A percentile compares a stretch with the other conserved stretches of the same genome.
Evolutionary conservation across 2,329 filamentous ascomycete genomes (phyloP).

Genomic region (Diaporthe longicolla): DNA sequence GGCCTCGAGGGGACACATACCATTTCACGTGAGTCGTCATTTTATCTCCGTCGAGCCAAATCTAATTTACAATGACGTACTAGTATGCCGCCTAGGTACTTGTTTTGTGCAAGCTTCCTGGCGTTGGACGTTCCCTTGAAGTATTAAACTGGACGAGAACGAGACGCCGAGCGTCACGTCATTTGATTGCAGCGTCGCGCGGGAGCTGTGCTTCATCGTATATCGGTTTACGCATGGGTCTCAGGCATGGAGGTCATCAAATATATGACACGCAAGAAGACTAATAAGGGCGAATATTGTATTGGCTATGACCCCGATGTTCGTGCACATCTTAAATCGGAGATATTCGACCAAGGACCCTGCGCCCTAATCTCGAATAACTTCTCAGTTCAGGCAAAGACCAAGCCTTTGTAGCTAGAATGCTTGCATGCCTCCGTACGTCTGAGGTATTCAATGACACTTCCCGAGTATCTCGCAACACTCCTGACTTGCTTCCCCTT

Average conservation of each 20-base stretch:
- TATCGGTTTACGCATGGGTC: background rate
- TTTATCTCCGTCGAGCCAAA: background rate
- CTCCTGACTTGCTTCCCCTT: slow-evolving; percentile 30
- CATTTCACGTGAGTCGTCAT: background rate
- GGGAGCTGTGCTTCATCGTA: background rate
- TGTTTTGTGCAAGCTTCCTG: background rate
- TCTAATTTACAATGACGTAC: background rate
- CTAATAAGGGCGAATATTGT: too few relatives aligned
- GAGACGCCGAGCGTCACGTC: background rate
- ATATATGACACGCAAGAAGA: too few relatives aligned
- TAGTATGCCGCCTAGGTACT: background rate
- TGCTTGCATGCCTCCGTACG: slow-evolving; percentile 33
- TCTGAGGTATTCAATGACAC: slow-evolving; percentile 37
- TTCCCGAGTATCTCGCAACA: slow-evolving; percentile 40
- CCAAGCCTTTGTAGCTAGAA: slow-evolving; percentile 5
- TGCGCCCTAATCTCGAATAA: background rate
- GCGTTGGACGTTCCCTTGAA: background rate
- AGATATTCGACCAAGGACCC: background rate
- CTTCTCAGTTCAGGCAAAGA: background rate
- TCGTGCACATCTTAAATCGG: background rate
- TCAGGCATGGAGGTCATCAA: background rate
- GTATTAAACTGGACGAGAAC: background rate
- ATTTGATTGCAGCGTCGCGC: background rate
- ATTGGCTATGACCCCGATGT: background rate
- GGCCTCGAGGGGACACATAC: background rate